Percentiles rank a stretch among this genome's conserved stretches.
These are phyloP conservation scores for Cerrena zonata DNA, from an alignment of 1,284 basidiomycete species.

Conservation along the genomic window DNA sequence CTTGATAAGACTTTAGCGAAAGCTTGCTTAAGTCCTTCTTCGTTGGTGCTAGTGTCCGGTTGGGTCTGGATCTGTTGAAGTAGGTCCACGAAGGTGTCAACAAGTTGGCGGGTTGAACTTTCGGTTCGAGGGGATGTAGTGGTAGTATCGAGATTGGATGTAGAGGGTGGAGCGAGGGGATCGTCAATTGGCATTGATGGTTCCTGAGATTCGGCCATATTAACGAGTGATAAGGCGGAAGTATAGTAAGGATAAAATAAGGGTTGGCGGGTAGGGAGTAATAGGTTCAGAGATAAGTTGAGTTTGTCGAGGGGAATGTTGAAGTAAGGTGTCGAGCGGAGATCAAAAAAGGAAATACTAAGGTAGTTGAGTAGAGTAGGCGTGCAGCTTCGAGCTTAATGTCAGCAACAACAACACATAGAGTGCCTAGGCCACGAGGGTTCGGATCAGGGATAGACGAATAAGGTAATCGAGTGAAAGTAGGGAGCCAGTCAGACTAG, in stretches of 20 bases:
- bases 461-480: background rate
- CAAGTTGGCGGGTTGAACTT: background rate
- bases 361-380: background rate
- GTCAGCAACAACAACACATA: slow-evolving; percentile 3
- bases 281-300: background rate
- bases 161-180: background rate
- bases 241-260: background rate
- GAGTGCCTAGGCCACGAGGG: background rate
- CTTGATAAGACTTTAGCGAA: background rate
- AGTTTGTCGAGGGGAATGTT: background rate
- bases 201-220: background rate
- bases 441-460: background rate
- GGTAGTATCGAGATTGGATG: background rate
- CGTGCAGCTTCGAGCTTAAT: slow-evolving; percentile 1
- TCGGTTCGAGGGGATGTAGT: background rate
- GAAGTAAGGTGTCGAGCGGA: no score
- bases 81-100: background rate
- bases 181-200: background rate
- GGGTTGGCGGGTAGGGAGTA: background rate
- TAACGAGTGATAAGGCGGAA: background rate
- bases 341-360: background rate
- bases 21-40: background rate
- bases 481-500: background rate
- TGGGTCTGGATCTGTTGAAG: background rate
- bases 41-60: no score